Base-by-base conservation (phyloP, 2,329 filamentous ascomycete genomes). In the Epichloe typhina region DNA sequence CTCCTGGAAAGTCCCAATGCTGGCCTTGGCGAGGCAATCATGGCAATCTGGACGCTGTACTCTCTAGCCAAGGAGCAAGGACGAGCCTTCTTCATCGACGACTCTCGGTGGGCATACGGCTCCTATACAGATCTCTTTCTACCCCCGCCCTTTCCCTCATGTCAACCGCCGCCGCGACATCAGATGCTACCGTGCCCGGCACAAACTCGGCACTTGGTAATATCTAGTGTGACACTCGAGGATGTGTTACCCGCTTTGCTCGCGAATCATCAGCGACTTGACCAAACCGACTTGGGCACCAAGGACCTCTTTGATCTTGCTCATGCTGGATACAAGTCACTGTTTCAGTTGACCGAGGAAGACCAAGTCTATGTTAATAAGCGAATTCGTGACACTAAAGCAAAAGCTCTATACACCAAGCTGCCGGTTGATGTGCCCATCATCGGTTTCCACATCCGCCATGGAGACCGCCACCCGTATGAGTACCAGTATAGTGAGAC, bases 31-130 rank as follows among this genome's bases (percentile, higher is more conserved):
- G 82, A 80, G 56, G 81, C 84, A 1, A 66, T 95, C 53, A 82
- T 94, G 76, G 77, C 83, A 61, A 63, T 95, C 51, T 95, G 88
- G 88, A 84, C 84, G 59, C 83, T 87, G 26, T 94, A 93, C 62
- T 86, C 86, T 3, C 69, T 94, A 50, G 87, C 88, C 2, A 74
- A 83, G 61, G 77, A 82, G 53, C 85, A 94, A 62, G 79, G 78
- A 13, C 74, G 88, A 23, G 74, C 80, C 1, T 94, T 95, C 66
- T 94, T 95, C 68, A 73, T 95, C 55, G 87, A 94, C 59, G 88
- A 95, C 66, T 80, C 84, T 6, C 76, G 83, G 56, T 95, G 89
- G 83, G 82, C 84, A 1, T 93, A 93, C 59, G 88, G 88, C 9
- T 73, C 75, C 48, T 95, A 87, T 61, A 75, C 75, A 0, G 75